Base-by-base conservation (phyloP, 768 basidiomycete species). In the Hygrophorus russula region DNA sequence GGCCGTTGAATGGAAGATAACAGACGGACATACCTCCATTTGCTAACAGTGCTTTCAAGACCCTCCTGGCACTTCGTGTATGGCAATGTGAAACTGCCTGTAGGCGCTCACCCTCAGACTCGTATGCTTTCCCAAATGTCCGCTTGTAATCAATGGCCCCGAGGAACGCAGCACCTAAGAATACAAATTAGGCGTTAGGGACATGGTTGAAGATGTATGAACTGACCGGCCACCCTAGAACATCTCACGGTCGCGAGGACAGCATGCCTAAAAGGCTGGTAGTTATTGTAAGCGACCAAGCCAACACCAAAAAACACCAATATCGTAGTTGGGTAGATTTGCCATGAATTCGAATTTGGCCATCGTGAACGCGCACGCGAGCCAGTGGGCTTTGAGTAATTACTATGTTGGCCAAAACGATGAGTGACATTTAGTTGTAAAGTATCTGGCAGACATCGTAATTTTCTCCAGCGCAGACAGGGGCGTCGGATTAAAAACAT, bases 11-110 rank as follows among this genome's bases (percentile, higher is more conserved):
- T 17, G 13, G 30, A 15, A 14, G 45, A 44, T 18, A 39, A 12
- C 13, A 8, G 14, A 17, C 11, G 18, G 27, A 24, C 72, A 43
- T 38, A 80, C 88, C 84, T 68, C 92, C 91, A 53, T 97, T 96
- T 5, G 79, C 81, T 41, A 92, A 69, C 36, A 98, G 67, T n/a
- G 90, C 89, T 48, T 72, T 73, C 49, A 93, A 64, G 32, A 96
- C 76, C 45, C 90, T 70, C 43, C 67, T 57, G 5, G 91, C 91
- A 56, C 88, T 92, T 36, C 91, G 74, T 39, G 63, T 72, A 64
- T 99, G 94, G 59, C 91, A 94, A 27, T 76, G 65, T 11, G 86
- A 86, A 50, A 76, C 71, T 2, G 82, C 82, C 2, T 68, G 58
- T 12, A 63, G 52, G 46, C 64, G 64, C 40, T 75, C 71, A 11